Percentiles rank a stretch among this genome's conserved stretches.
Evolutionary conservation across 805 yeast species (phyloP).

Genomic region (Pichia paraexigua): DNA sequence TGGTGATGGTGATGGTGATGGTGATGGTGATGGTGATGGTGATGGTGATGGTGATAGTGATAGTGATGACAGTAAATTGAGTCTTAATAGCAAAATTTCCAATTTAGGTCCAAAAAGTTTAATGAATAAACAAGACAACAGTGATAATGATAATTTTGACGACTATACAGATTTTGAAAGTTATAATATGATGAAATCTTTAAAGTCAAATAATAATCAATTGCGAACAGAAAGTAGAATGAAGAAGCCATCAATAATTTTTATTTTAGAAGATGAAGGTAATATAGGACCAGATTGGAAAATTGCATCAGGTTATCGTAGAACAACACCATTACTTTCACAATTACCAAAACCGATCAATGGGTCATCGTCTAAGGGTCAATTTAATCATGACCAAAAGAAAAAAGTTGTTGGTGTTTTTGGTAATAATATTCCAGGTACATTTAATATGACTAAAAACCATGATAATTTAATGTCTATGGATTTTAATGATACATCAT

Average conservation of each 20-base stretch:
- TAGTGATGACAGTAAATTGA: background rate
- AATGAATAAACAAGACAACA: background rate
- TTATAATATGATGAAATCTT: slow-evolving; percentile 12
- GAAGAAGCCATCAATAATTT: slow-evolving; percentile 18
- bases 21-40: slow-evolving; percentile 11
- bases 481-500: background rate
- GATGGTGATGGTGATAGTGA: slow-evolving; percentile 8
- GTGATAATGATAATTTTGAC: background rate
- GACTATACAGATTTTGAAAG: slow-evolving; percentile 19
- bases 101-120: too few relatives aligned
- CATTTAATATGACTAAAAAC: slow-evolving; percentile 3
- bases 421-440: slow-evolving; percentile 16
- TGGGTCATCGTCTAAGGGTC: slow-evolving; percentile 9
- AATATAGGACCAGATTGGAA: slow-evolving; percentile 46
- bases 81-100: background rate
- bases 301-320: slow-evolving; percentile 37
- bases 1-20: too few relatives aligned
- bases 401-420: slow-evolving; percentile 11
- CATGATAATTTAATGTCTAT: background rate
- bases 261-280: slow-evolving; percentile 32
- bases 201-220: background rate
- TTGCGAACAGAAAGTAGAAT: background rate
- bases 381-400: slow-evolving; percentile 6
- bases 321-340: slow-evolving; percentile 36
- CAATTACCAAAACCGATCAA: slow-evolving; percentile 21